A percentile compares a stretch with the other conserved stretches of the same genome.
phyloP scores from a whole-genome alignment of 148 eudicot genomes.

The Nepenthes mirabilis region DNA sequence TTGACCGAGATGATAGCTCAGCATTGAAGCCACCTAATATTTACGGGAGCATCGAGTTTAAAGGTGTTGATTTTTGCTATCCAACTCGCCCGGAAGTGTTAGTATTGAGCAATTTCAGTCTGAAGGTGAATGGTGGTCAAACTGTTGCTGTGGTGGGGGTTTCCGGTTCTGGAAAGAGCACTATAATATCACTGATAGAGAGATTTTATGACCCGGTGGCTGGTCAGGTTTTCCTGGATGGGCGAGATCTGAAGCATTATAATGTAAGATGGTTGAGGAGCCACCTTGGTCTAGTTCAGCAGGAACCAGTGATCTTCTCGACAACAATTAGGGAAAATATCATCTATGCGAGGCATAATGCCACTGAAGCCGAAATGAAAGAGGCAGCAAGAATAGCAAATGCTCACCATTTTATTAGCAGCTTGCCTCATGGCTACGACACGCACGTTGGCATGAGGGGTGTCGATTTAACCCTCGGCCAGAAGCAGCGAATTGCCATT shows the following conservation, averaged over 20 bases:
- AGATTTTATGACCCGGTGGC: slow-evolving; percentile 90
- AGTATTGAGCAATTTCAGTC: slow-evolving; percentile 83
- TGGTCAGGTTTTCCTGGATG: slow-evolving; percentile 81
- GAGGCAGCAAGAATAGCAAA: slow-evolving; percentile 98
- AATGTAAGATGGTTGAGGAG: slow-evolving; percentile 91
- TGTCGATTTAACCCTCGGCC: slow-evolving; percentile 91
- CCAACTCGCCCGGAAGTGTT: slow-evolving; percentile 84
- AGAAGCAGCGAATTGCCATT: slow-evolving; percentile 93
- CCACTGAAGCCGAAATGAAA: slow-evolving; percentile 97
- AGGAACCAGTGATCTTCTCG: slow-evolving; percentile 90
- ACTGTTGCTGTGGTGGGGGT: slow-evolving; percentile 98
- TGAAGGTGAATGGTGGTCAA: slow-evolving; percentile 89
- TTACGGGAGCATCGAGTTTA: slow-evolving; percentile 90
- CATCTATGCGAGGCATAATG: slow-evolving; percentile 94
- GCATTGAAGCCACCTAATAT: slow-evolving; percentile 91
- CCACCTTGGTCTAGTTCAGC: slow-evolving; percentile 94
- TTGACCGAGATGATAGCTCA: slow-evolving; percentile 78
- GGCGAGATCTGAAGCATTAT: slow-evolving; percentile 74
- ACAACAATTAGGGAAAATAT: slow-evolving; percentile 91
- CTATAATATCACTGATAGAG: slow-evolving; percentile 85
- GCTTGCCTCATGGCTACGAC: slow-evolving; percentile 96
- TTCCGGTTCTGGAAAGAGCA: slow-evolving; percentile 98
- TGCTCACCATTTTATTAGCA: slow-evolving; percentile 97
- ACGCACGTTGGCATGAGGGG: slow-evolving; percentile 99
- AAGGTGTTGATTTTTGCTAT: slow-evolving; percentile 71